Percentiles rank a stretch among this genome's conserved stretches.
Evolutionary conservation across 2,329 filamentous ascomycete genomes (phyloP).

Genomic region (Fusarium sp.): DNA sequence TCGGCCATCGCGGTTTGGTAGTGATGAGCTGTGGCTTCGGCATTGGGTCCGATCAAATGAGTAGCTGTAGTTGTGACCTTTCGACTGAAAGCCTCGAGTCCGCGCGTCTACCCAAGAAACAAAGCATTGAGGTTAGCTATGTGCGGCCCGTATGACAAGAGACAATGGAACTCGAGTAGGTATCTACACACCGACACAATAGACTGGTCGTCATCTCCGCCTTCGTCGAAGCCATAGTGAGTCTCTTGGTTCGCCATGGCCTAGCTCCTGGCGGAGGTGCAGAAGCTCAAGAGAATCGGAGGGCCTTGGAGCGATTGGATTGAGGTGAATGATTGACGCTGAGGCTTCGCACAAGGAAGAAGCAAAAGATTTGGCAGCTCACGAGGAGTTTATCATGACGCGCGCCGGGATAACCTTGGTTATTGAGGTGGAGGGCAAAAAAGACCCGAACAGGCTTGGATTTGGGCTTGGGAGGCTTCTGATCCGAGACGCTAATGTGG

Average conservation of each 20-base stretch:
- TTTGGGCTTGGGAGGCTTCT: conserved; percentile 25
- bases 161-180: conserved; percentile 30
- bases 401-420: conserved; percentile 42
- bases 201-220: conserved; percentile 58
- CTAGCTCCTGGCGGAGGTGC: conserved; percentile 40
- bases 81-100: conserved; percentile 90
- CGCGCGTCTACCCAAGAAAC: conserved; percentile 70
- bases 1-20: conserved; percentile 90
- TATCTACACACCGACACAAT: conserved; percentile 53
- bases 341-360: conserved; percentile 18
- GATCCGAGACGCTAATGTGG: conserved; percentile 38
- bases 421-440: conserved; percentile 28
- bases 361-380: conserved; percentile 39
- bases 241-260: conserved; percentile 56
- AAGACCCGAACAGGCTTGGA: conserved; percentile 25
- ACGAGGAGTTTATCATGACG: conserved; percentile 44
- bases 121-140: conserved; percentile 31
- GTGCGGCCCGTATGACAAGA: conserved; percentile 13
- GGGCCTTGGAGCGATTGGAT: conserved; percentile 29
- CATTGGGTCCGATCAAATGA: conserved; percentile 80
- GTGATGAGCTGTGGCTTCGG: conserved; percentile 65
- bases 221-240: conserved; percentile 58
- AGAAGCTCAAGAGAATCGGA: conserved; percentile 34
- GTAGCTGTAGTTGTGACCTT: conserved; percentile 95
- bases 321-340: conserved; percentile 16